Evolutionary conservation across 805 yeast species (phyloP).

Genomic region (Zygosaccharomyces rouxii): DNA sequence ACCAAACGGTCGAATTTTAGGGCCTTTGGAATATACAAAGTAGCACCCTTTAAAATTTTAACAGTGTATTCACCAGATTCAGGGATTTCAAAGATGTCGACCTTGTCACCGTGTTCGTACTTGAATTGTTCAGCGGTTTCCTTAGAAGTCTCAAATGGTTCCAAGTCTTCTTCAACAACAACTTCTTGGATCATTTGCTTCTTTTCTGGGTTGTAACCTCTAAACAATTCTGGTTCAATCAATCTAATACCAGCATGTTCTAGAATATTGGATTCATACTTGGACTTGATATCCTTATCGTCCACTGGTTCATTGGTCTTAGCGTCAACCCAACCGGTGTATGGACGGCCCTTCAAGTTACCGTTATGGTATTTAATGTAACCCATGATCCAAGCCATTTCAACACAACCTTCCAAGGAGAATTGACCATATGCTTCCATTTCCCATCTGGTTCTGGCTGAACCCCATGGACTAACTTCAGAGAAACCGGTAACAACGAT

Average conservation of each 20-base stretch:
- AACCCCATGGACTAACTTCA: constrained; percentile 99
- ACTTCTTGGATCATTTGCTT: constrained; percentile 93
- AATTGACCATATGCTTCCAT: constrained; percentile 95
- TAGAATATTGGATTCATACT: constrained; percentile 83
- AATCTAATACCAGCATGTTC: constrained; percentile 96
- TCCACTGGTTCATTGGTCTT: constrained; percentile 90
- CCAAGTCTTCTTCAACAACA: constrained; percentile 93
- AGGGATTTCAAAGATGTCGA: constrained; percentile 82
- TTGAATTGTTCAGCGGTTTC: constrained; percentile 94
- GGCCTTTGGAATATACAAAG: constrained; percentile 80
- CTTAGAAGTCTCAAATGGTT: constrained; percentile 90
- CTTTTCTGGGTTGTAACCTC: constrained; percentile 91
- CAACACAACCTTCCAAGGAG: constrained; percentile 95
- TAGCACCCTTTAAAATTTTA: constrained; percentile 87
- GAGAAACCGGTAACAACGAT: constrained; percentile 96
- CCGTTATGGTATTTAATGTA: constrained; percentile 93
- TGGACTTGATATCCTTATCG: constrained; percentile 86
- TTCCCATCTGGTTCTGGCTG: constrained; percentile 98
- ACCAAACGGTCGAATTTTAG: constrained; percentile 63
- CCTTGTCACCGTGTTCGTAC: constrained; percentile 89
- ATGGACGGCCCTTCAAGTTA: constrained; percentile 55
- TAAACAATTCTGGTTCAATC: constrained; percentile 90
- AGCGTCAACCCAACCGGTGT: constrained; percentile 96
- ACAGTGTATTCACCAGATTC: constrained; percentile 93
- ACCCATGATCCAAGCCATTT: constrained; percentile 99